These are phyloP conservation scores for Fraxinus baroniana DNA, from an alignment of 305 asterid genomes.

Conservation along the genomic window DNA sequence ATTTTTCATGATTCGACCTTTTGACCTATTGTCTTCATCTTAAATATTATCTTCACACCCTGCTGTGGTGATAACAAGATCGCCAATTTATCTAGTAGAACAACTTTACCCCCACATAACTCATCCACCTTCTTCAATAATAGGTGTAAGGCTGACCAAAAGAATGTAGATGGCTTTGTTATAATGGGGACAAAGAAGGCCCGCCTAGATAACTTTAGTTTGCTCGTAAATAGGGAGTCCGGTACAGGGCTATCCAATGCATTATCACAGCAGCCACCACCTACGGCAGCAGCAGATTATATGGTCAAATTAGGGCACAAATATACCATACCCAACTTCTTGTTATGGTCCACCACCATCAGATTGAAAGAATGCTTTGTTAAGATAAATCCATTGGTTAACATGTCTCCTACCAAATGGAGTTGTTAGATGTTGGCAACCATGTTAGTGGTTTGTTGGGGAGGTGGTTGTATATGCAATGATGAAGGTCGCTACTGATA, in stretches of 20 bases:
- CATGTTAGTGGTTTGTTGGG: background rate
- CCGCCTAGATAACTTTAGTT: background rate
- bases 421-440: background rate
- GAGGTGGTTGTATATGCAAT: background rate
- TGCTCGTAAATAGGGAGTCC: background rate
- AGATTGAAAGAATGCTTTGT: background rate
- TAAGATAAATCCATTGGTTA: background rate
- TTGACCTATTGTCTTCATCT: background rate
- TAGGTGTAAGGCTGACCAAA: background rate
- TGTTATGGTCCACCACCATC: background rate
- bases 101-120: background rate
- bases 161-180: background rate
- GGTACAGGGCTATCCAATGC: background rate
- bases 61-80: background rate
- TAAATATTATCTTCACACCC: background rate
- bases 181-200: background rate
- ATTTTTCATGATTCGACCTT: background rate
- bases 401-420: background rate
- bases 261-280: background rate
- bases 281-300: background rate
- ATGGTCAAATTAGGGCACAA: background rate
- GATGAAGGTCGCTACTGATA: background rate
- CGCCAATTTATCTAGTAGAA: background rate
- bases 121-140: background rate
- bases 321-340: background rate